Evolutionary conservation across 441 rosid species (phyloP).

Genomic region (Raphanus hybrid): DNA sequence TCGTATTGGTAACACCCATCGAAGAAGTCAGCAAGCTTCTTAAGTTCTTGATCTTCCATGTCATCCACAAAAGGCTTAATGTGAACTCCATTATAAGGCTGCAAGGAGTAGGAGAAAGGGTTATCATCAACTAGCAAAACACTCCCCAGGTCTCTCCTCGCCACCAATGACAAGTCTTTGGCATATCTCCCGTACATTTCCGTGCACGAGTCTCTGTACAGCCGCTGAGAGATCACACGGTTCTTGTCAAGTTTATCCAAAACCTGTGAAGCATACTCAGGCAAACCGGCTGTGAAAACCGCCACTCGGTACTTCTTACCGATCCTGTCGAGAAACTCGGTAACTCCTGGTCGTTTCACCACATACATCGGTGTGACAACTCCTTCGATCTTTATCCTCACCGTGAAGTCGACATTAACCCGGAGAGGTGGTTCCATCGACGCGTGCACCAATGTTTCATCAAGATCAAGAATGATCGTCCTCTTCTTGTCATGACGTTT

Average conservation of each 20-base stretch:
- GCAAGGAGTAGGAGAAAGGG: constrained; percentile 71
- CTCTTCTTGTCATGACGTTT: constrained; percentile 42
- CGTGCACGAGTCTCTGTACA: constrained; percentile 74
- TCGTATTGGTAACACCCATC: constrained; percentile 57
- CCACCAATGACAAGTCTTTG: constrained; percentile 65
- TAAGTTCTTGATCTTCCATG: constrained; percentile 61
- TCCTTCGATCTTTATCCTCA: constrained; percentile 66
- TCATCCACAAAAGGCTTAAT: constrained; percentile 68
- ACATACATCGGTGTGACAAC: constrained; percentile 65
- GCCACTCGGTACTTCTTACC: constrained; percentile 64
- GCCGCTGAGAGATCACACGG: constrained; percentile 58
- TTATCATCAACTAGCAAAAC: constrained; percentile 84
- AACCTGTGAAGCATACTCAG: constrained; percentile 74
- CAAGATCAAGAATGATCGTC: constrained; percentile 85
- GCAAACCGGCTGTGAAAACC: constrained; percentile 85
- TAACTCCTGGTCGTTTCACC: constrained; percentile 85
- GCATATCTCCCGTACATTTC: constrained; percentile 64
- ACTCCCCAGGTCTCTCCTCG: constrained; percentile 66
- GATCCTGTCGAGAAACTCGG: constrained; percentile 62
- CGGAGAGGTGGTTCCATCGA: constrained; percentile 62
- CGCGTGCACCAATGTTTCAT: constrained; percentile 83
- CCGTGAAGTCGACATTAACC: constrained; percentile 59
- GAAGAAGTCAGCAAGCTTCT: constrained; percentile 62
- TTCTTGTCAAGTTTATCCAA: constrained; percentile 65
- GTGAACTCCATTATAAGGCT: constrained; percentile 82